Base-by-base conservation (phyloP, 345 rosid species). In the Eucalyptus regnans region DNA sequence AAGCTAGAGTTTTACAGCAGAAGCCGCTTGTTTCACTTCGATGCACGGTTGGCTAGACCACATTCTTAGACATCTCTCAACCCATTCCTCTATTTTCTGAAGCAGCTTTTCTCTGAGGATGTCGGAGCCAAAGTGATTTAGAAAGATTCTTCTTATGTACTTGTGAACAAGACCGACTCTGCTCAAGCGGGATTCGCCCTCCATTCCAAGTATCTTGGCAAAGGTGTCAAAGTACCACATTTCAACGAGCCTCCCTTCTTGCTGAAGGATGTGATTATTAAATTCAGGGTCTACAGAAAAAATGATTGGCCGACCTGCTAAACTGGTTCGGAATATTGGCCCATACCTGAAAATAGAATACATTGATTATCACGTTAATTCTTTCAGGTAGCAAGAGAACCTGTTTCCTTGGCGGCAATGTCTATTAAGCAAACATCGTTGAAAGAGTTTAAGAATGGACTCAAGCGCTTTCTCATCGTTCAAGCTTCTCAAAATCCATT, bases 281-380 rank as follows among this genome's bases (percentile, higher is more conserved):
- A 91, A 58, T 15, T 91, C 91, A 16, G 92, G 87, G 29, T 91
- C 92, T 23, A 89, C 90, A 48, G 92, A 88, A 11, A 91, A 64
- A 49, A 89, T 88, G 25, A 91, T 51, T 10, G 89, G 90, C 85
- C 87, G 86, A 20, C 91, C 92, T 12, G 58, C 88, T 51, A 91
- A 9, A 80, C 84, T 89, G 14, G 89, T 91, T 50, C 87, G 80
- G 54, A 89, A 91, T 56, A 91, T 88, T 41, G 88, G 90, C 62
- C 91, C 91, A 50, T 88, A 88, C 71, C 91, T 87, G 89, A 51
- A 48, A 50, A 49, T 5, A 20, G 48, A 49, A 49, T 58, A 87
- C 31, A 87, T 87, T 62, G 71, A 62, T 62, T 29, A 62, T 62
- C 33, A 7, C 15, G 16, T 29, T 13, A 2, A 12, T 29, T 62